Conservation (phyloP, 164 flowering plant species). For the Platanus orientalis region DNA sequence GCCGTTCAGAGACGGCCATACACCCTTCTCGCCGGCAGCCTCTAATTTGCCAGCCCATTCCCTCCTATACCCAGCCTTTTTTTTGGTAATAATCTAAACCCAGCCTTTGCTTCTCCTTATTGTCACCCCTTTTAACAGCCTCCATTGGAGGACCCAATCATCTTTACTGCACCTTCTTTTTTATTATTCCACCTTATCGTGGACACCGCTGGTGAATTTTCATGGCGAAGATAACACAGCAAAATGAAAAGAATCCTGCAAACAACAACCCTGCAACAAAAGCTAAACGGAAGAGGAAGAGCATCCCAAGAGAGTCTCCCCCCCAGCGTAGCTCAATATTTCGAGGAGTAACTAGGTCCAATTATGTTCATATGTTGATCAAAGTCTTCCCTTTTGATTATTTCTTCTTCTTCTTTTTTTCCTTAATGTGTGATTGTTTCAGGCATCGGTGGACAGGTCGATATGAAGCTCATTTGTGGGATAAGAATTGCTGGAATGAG, state of each 20-base stretch:
- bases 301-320: conserved; percentile 75
- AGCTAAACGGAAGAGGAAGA: conserved; percentile 64
- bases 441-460: conserved; percentile 96
- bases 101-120: too few species aligned
- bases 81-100: too few species aligned
- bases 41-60: too few species aligned
- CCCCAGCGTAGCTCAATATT: conserved; percentile 81
- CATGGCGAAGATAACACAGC: conserved; percentile 43
- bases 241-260: conserved; percentile 21
- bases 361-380: background rate
- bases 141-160: conserved; percentile 8
- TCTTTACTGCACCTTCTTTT: background rate
- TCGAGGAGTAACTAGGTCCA: conserved; percentile 91
- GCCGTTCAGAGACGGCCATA: conserved; percentile 28
- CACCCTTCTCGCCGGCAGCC: conserved; percentile 25
- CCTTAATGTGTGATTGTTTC: conserved; percentile 1
- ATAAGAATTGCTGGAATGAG: conserved; percentile 89
- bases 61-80: conserved; percentile 14
- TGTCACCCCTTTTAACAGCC: too few species aligned
- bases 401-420: background rate
- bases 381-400: background rate
- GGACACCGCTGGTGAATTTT: background rate
- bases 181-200: background rate
- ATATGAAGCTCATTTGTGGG: conserved; percentile 98
- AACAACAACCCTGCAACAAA: conserved; percentile 20